Evolutionary conservation across 352 stramenopile species (phyloP), one percentile per base, ranked within the genome.

Genomic region (Globisporangium heterothallicum): DNA sequence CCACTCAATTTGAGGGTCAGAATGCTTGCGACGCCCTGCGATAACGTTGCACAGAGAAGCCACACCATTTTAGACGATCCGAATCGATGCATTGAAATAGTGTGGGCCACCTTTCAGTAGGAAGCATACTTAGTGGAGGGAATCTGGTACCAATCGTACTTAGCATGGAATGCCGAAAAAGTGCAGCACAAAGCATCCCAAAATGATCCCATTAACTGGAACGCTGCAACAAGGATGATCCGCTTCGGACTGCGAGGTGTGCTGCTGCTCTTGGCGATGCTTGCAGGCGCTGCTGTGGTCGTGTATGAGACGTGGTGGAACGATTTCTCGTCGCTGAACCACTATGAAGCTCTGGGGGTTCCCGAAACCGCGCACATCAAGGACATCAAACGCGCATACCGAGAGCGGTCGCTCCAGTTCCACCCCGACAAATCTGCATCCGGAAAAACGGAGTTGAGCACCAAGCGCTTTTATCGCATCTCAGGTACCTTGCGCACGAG

Each of bases 361-460:
- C 14, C 52, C 2, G 35, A 43, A 2, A 49, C 44, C 1, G 66
- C 69, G 27, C 56, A 59, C 4, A 50, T 57, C 25, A 48, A 34
- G 5, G 68, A 80, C 42, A 72, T 84, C 59, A 84, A 80, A 67
- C 68, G 70, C 38, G 69, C 72, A 1, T 92, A 86, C 49, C 63
- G 75, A 24, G 81, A 83, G 56, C 65, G 87, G 25, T 84, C 81
- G 24, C 59, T 92, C 25, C 77, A 74, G 40, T 86, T 80, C 40
- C 81, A 92, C 45, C 81, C 81, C 25, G 81, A 92, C 53, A 89
- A 88, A 47, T 63, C 76, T 22, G 53, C 42, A n/a, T 42, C 21
- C 6, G 22, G 50, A 24, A 45, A 34, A 38, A 58, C 68, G 0
- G 71, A 68, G 35, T 43, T 78, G 7, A 58, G 58, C 34, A 61